Evolutionary conservation across 176 grass and related monocot genomes (phyloP), one percentile per base, ranked within the genome.

Genomic region (Oryza meyeriana): DNA sequence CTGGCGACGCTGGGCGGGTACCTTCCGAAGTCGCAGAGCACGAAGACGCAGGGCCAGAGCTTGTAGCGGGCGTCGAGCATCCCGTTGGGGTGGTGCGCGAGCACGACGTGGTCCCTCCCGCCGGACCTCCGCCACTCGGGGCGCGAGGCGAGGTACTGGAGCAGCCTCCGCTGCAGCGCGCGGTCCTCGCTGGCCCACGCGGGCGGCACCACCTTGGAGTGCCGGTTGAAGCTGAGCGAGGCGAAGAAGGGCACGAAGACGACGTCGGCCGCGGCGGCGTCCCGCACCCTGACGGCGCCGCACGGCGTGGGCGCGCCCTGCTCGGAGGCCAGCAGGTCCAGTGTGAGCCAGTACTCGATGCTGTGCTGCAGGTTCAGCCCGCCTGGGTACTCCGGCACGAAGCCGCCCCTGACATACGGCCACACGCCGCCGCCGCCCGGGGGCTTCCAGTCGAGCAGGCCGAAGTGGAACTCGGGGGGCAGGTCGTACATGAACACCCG

Each of bases 291-390:
- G 28, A 83, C 83, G 41, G 93, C 96, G 17, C 47, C 59, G 83
- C 95, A 98, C 12, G 95, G 92, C 71, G 82, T 82, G 63, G 61
- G 76, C 28, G 82, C 84, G 72, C 87, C 82, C 55, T 94, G 89
- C 83, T 90, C 90, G 81, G 78, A 91, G 10, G 96, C 94, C 4
- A 99, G 85, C 41, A 99, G 88, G 86, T 99, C 96, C 22, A 99
- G 84, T 25, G 96, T 93, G 20, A 99, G 91, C 96, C 96, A 95
- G 87, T 93, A 95, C 81, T 99, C 96, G 82, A 99, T 95, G 87
- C 92, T 95, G 89, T 99, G 96, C 65, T 93, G 93, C n/a, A 99
- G 92, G 90, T 99, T 99, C 78, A 99, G 88, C 7, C 96, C 96
- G 5, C 96, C 93, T 24, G 93, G 95, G 85, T 98, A 95, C 42